Conservation (phyloP, 257 asterid species). For the Perilla frutescens region DNA sequence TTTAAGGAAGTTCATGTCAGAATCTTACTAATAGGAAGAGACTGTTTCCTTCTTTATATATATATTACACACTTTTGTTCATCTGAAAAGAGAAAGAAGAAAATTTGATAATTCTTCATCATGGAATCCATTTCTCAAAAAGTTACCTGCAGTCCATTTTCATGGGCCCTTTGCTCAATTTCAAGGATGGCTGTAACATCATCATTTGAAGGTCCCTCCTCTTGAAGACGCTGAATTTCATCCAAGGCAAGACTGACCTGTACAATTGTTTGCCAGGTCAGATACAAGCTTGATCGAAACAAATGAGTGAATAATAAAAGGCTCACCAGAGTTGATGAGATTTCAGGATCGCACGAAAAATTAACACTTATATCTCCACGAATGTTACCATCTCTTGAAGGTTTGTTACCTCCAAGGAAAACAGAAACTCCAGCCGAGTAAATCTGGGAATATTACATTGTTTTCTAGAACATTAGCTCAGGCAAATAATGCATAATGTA, state of each 20-base stretch:
- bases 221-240: conserved; percentile 83
- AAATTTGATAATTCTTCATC: background rate
- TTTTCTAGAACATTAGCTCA: conserved; percentile 28
- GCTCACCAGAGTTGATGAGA: conserved; percentile 78
- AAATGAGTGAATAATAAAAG: conserved; percentile 29
- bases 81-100: background rate
- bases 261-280: conserved; percentile 33
- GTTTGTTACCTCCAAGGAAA: conserved; percentile 94
- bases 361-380: conserved; percentile 90
- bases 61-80: background rate
- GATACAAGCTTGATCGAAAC: conserved; percentile 39
- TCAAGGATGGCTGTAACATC: conserved; percentile 78
- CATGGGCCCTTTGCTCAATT: conserved; percentile 96
- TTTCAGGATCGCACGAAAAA: conserved; percentile 95
- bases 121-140: conserved; percentile 31
- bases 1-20: background rate
- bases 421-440: conserved; percentile 97
- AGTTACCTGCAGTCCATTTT: conserved; percentile 88
- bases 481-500: conserved; percentile 15
- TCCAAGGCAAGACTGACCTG: conserved; percentile 89
- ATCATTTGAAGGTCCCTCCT: conserved; percentile 76
- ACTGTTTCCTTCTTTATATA: background rate
- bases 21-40: background rate
- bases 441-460: conserved; percentile 53
- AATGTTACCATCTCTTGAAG: conserved; percentile 81